phyloP scores from a whole-genome alignment of 805 yeast genomes.

The Metschnikowia lochheadii region DNA sequence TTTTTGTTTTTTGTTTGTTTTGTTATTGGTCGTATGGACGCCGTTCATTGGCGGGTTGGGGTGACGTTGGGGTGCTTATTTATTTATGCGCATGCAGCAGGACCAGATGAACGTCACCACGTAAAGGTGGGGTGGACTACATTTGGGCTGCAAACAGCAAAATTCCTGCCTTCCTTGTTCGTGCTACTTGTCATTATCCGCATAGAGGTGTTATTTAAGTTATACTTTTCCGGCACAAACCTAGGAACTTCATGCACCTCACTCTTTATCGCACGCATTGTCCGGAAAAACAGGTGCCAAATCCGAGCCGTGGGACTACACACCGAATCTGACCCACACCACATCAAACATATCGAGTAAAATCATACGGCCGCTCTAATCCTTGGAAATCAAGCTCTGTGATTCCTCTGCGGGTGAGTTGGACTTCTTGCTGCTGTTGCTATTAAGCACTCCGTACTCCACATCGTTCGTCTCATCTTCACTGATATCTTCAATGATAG shows the following conservation, averaged over 20 bases:
- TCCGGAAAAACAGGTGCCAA: background rate
- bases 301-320: background rate
- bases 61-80: too few relatives aligned
- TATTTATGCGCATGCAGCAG: too few relatives aligned
- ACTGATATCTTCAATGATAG: slow-evolving; percentile 68
- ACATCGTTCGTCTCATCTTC: slow-evolving; percentile 35
- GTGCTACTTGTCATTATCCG: background rate
- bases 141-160: too few relatives aligned
- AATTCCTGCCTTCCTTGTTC: too few relatives aligned
- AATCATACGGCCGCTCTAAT: background rate
- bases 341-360: background rate
- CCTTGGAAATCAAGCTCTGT: slow-evolving; percentile 15
- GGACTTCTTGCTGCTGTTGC: slow-evolving; percentile 7
- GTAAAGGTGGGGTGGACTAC: too few relatives aligned
- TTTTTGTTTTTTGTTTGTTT: too few relatives aligned
- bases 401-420: slow-evolving; percentile 15
- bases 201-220: background rate
- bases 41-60: too few relatives aligned
- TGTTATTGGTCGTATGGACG: too few relatives aligned
- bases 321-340: background rate
- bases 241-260: background rate
- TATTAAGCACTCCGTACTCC: slow-evolving; percentile 14
- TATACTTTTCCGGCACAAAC: background rate
- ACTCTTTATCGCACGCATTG: background rate
- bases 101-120: too few relatives aligned